Evolutionary conservation across 2,329 filamentous ascomycete species (phyloP), one percentile per base, ranked within the genome.

Genomic region (Coniochaeta hoffmannii): DNA sequence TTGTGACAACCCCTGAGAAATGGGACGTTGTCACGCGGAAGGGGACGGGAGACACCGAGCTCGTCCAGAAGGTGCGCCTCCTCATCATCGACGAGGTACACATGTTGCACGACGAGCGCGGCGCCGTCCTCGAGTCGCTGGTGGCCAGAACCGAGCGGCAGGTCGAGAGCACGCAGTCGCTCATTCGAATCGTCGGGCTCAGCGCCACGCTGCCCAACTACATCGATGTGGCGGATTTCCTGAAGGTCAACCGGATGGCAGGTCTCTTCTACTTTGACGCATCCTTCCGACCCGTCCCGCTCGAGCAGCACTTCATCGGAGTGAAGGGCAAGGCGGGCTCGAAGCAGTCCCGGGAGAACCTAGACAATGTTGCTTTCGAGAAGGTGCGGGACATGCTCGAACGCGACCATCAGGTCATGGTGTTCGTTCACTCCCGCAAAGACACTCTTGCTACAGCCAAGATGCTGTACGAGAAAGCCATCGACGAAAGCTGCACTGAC

Each of bases 21-120:
- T 99, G 95, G 95, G 94, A 99, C 69, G 94, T 99, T 1, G 90
- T 99, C 5, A 99, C 94, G 3, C 82, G 94, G 58, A 99, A 97
- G 72, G 95, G 93, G 56, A 97, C 92, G 1, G 94, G 95, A 15
- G 94, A 99, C 67, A 97, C 94, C 0, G 94, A 97, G 68, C 81
- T 99, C 3, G 95, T 99, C 14, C 94, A 99, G 65, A 99, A 99
- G 69, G 94, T 99, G 24, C 85, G 93, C 11, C 78, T 99, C 1
- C 80, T 99, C 58, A 97, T 99, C 65, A 97, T 99, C 59, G 94
- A 99, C 70, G 94, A 99, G 73, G 94, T 99, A 1, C 94, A 99
- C 68, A 99, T 99, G 95, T 86, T 99, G 64, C 95, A 99, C 65
- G 94, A 99, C 68, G 94, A 97, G 70, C 86, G 94, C 68, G 94